Conservation (phyloP, 345 rosid species). For the Lumnitzera littorea region DNA sequence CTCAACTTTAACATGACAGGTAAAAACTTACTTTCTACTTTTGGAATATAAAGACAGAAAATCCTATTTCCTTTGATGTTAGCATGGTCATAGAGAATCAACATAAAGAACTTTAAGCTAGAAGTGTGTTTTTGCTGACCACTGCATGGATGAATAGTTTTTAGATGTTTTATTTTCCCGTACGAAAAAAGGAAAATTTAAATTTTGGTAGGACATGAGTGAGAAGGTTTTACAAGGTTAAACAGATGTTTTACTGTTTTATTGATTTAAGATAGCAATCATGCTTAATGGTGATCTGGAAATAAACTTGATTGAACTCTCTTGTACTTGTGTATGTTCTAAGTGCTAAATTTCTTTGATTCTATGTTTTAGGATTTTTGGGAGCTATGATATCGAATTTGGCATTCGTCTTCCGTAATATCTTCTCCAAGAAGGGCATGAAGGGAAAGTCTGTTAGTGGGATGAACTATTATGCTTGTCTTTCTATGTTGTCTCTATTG, state of each 20-base stretch:
- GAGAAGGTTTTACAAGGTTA: no score
- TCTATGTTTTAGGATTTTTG: constrained; percentile 65
- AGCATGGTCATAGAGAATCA: no score
- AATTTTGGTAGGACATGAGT: no score
- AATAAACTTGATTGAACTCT: no score
- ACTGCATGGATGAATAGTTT: not conserved
- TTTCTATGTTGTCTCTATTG: constrained; percentile 73
- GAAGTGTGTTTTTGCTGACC: not conserved
- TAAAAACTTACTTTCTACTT: constrained; percentile 15
- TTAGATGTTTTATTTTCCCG: no score
- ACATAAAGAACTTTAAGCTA: no score
- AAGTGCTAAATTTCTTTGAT: constrained; percentile 9
- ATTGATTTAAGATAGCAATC: no score
- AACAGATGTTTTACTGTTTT: no score
- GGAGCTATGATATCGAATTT: constrained; percentile 96
- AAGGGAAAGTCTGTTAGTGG: constrained; percentile 88
- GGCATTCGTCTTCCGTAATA: constrained; percentile 89
- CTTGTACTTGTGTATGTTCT: not conserved
- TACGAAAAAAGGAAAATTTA: no score
- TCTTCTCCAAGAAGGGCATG: constrained; percentile 97
- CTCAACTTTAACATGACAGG: constrained; percentile 92
- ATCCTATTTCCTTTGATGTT: not conserved
- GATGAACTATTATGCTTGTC: constrained; percentile 94
- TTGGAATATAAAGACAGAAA: not conserved
- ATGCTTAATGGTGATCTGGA: no score